These are phyloP conservation scores for Colletotrichum kahawae DNA, from an alignment of 2,329 filamentous ascomycete species.

Conservation along the genomic window DNA sequence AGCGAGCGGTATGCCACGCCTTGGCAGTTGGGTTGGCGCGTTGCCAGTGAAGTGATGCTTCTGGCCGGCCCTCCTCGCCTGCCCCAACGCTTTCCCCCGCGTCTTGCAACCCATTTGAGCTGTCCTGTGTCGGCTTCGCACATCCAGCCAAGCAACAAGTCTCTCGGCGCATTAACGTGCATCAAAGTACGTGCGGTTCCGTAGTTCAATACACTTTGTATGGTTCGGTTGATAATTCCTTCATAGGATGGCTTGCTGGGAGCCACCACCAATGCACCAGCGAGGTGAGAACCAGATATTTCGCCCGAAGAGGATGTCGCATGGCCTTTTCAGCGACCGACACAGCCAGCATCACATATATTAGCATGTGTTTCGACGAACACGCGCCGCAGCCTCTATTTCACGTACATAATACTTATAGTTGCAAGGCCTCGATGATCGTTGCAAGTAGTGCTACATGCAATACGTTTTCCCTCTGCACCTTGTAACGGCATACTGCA, in stretches of 20 bases:
- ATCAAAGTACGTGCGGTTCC: neutral
- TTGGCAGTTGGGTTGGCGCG: constrained; percentile 12
- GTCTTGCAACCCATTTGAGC: neutral
- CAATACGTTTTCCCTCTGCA: neutral
- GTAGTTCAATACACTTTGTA: neutral
- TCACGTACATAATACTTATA: neutral
- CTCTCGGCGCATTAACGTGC: neutral
- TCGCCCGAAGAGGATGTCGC: neutral
- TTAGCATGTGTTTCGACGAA: neutral
- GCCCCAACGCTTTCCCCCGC: neutral
- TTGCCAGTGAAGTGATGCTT: constrained; percentile 1
- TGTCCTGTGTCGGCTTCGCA: neutral
- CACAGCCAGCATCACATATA: neutral
- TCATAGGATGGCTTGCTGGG: neutral
- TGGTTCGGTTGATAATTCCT: neutral
- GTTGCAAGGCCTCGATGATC: neutral
- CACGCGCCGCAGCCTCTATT: neutral
- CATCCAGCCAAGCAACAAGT: neutral
- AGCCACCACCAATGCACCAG: neutral
- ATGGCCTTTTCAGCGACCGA: neutral
- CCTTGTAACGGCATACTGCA: neutral
- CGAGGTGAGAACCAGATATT: neutral
- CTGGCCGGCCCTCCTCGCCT: neutral
- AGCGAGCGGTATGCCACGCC: constrained; percentile 5
- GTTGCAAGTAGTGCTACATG: neutral